Evolutionary conservation across 441 rosid species (phyloP).

Genomic region (Francoa sonchifolia): DNA sequence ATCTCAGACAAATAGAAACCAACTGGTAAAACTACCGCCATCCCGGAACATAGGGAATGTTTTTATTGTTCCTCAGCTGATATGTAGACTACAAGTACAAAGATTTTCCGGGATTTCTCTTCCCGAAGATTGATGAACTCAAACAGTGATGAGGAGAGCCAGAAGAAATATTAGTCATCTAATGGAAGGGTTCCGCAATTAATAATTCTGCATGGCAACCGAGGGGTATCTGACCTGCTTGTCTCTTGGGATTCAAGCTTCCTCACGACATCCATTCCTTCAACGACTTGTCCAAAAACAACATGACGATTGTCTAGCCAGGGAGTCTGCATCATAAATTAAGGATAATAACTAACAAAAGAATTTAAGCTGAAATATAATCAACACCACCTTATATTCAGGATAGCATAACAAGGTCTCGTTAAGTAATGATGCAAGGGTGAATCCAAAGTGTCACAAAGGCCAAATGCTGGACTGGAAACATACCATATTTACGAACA

Average conservation of each 20-base stretch:
- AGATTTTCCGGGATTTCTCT: too few species aligned
- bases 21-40: too few species aligned
- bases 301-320: slow-evolving; percentile 65
- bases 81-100: too few species aligned
- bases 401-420: not conserved
- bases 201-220: slow-evolving; percentile 41
- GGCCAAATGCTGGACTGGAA: too few species aligned
- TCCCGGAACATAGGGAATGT: too few species aligned
- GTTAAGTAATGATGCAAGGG: too few species aligned
- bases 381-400: not conserved
- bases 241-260: slow-evolving; percentile 45
- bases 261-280: slow-evolving; percentile 46
- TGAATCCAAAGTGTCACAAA: too few species aligned
- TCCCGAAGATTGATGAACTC: too few species aligned
- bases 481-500: not conserved
- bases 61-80: too few species aligned
- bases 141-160: not conserved
- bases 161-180: slow-evolving; percentile 24
- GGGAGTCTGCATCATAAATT: slow-evolving; percentile 31
- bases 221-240: slow-evolving; percentile 37
- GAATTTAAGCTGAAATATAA: slow-evolving; percentile 2
- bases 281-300: slow-evolving; percentile 50
- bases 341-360: not conserved
- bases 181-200: slow-evolving; percentile 47
- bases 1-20: too few species aligned